These are phyloP conservation scores for Coemansia sp. DNA, from an alignment of 192 early-diverging fungal genomes.

Conservation along the genomic window DNA sequence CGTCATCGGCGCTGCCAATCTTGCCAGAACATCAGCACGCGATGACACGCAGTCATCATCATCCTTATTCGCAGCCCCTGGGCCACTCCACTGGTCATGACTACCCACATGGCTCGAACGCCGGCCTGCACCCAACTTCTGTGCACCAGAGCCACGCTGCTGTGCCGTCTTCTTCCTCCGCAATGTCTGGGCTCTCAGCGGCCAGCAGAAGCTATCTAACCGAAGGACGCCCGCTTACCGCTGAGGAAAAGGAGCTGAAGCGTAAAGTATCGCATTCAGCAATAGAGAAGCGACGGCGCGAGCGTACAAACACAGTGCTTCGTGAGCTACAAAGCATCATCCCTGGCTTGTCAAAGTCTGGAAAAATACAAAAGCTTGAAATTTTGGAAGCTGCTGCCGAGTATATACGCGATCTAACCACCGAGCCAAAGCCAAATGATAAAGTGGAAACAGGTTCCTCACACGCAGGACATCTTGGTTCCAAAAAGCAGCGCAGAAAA, in stretches of 20 bases:
- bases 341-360: conserved; percentile 56
- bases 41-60: not conserved
- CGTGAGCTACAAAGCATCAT: conserved; percentile 75
- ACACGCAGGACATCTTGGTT: not conserved
- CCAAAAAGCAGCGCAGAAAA: not conserved
- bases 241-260: conserved; percentile 64
- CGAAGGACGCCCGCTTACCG: conserved; percentile 29
- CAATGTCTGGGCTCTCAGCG: not conserved
- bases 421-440: not conserved
- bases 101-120: not conserved
- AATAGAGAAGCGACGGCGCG: conserved; percentile 84
- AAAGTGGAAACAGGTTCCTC: not conserved
- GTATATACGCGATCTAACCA: conserved; percentile 42
- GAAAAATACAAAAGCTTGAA: conserved; percentile 55
- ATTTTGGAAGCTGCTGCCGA: conserved; percentile 53
- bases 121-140: not conserved
- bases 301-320: conserved; percentile 86
- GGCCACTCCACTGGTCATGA: not conserved
- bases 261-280: conserved; percentile 87
- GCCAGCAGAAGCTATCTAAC: not conserved
- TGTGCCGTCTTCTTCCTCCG: not conserved
- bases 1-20: not conserved
- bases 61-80: not conserved
- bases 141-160: not conserved
- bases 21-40: not conserved